Evolutionary conservation across 345 rosid species (phyloP), one percentile per base, ranked within the genome.

Genomic region (Theobroma cacao): DNA sequence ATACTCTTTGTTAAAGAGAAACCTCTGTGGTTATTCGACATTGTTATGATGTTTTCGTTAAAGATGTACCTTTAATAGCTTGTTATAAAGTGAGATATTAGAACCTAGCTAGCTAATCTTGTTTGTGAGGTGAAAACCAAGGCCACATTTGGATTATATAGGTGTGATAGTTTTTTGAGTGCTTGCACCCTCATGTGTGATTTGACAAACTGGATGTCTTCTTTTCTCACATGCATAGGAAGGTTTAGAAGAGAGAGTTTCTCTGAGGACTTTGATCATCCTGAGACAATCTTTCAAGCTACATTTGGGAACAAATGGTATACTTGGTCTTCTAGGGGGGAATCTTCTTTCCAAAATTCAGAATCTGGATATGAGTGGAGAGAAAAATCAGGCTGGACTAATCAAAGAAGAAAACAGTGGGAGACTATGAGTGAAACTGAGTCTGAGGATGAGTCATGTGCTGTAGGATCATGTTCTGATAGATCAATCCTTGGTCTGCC

Each of bases 401-500:
- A 82, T 71, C 80, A 28, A 18, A 86, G 82, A 73, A 76, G 74
- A 26, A 84, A 78, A 85, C 77, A 67, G 24, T 82, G 93, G 91
- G 86, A 85, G 40, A 41, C 70, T 17, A 62, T 63, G 40, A 86
- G 85, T 66, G 92, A 88, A 0, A n/a, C 63, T 5, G 89, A 85
- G 71, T 79, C 84, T 60, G 90, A 89, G 34, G 86, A 80, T 0
- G 87, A 86, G 79, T 79, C 78, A 28, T 73, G 67, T 59, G 53
- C 71, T 0, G 77, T 85, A 26, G 97, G 97, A 67, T 88, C 95
- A 60, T 60, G 11, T 83, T 85, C 90, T 30, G 97, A 94, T 70
- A 88, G 97, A 82, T 82, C 47, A 38, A 79, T 82, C 69, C 89
- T 96, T 6, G 97, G 91, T 31, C 85, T 94, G 77, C 97, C 97